These are phyloP conservation scores for Zoysia matrella DNA, from an alignment of 202 grass and related monocot species.

Conservation along the genomic window DNA sequence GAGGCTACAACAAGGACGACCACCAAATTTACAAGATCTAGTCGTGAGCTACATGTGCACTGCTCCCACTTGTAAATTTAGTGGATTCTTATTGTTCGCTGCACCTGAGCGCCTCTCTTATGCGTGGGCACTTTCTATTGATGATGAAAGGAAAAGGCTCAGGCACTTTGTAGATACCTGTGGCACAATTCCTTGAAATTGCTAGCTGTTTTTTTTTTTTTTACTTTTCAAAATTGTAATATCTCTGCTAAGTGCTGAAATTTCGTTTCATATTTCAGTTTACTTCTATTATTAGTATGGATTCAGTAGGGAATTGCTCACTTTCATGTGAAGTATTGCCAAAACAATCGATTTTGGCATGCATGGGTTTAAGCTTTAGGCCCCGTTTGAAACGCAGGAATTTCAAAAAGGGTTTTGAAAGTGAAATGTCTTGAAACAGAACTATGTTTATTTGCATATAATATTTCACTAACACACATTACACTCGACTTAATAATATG, in stretches of 20 bases:
- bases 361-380: neutral
- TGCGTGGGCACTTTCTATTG: constrained; percentile 30
- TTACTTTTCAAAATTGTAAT: too few species aligned
- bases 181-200: neutral
- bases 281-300: neutral
- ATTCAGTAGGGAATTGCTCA: neutral
- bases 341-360: neutral
- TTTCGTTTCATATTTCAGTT: neutral
- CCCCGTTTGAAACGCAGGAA: too few species aligned
- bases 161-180: constrained; percentile 33
- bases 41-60: constrained; percentile 25
- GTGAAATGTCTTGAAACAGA: too few species aligned
- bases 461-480: too few species aligned
- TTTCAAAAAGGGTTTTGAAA: too few species aligned
- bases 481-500: too few species aligned
- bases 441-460: too few species aligned
- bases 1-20: constrained; percentile 38
- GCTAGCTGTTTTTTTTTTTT: neutral
- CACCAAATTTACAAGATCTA: constrained; percentile 39
- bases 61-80: constrained; percentile 34
- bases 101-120: neutral
- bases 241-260: too few species aligned
- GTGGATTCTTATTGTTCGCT: constrained; percentile 15
- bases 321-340: neutral
- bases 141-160: constrained; percentile 8